Percentiles rank a stretch among this genome's conserved stretches.
Conservation (phyloP, 495 filamentous ascomycete species). For the Xylona heveae region DNA sequence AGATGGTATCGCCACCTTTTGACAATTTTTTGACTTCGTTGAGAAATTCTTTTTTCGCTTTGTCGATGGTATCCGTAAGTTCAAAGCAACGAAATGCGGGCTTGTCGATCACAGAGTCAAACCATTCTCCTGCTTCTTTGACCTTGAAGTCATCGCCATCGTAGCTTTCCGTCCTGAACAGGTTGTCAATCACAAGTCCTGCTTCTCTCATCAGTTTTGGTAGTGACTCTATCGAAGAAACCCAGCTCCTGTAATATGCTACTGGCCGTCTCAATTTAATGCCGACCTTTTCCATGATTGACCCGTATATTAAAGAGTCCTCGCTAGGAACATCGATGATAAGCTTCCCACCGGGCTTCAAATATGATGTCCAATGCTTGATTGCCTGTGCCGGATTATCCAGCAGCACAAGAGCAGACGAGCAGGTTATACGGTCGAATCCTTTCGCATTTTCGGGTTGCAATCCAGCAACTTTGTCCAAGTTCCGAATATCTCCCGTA, state of each 20-base stretch:
- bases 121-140: too few species aligned
- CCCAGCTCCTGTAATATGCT: slow-evolving; percentile 5
- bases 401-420: slow-evolving; percentile 16
- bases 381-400: slow-evolving; percentile 13
- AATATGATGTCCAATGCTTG: slow-evolving; percentile 13
- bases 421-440: slow-evolving; percentile 19
- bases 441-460: slow-evolving; percentile 4
- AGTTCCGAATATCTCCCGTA: slow-evolving; percentile 17
- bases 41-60: too few species aligned
- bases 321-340: slow-evolving; percentile 12
- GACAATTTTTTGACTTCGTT: too few species aligned
- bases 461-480: slow-evolving; percentile 8
- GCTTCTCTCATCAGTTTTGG: background rate
- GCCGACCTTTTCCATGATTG: slow-evolving; percentile 8
- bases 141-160: too few species aligned
- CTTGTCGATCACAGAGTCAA: too few species aligned
- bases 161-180: background rate
- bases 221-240: background rate
- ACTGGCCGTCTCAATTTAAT: slow-evolving; percentile 6
- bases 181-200: background rate
- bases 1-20: too few species aligned
- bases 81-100: too few species aligned
- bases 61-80: too few species aligned
- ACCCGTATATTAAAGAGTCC: slow-evolving; percentile 6
- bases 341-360: slow-evolving; percentile 16